Conservation (phyloP, 2,329 filamentous ascomycete genomes). For the Aspergillus sp. region DNA sequence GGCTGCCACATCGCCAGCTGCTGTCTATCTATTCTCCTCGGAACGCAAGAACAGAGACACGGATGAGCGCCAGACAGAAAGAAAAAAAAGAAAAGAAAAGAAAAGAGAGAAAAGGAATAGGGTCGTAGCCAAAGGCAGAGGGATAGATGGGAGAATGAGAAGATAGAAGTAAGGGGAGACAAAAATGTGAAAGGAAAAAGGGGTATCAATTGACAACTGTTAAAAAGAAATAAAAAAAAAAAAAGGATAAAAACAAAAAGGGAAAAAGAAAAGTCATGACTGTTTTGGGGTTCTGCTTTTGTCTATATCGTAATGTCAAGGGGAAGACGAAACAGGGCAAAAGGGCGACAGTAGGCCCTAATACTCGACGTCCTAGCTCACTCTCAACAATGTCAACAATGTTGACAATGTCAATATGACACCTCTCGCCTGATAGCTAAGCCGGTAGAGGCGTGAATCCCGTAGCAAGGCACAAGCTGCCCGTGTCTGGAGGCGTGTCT, state of each 20-base stretch:
- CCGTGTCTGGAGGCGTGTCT: too few species aligned
- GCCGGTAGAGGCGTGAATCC: too few species aligned
- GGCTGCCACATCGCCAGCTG: constrained; percentile 25
- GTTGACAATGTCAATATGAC: too few species aligned
- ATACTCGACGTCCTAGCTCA: neutral
- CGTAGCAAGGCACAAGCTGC: too few species aligned
- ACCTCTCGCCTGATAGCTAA: too few species aligned
- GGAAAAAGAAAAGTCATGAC: neutral
- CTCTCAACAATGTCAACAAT: neutral
- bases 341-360: constrained; percentile 1
- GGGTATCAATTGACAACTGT: neutral
- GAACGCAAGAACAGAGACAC: constrained; percentile 4
- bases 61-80: constrained; percentile 20
- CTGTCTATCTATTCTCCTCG: neutral
- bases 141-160: neutral
- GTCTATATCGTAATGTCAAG: neutral
- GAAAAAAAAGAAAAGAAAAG: constrained; percentile 1
- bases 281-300: neutral
- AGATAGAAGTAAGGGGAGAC: neutral
- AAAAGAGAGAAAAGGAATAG: constrained; percentile 1
- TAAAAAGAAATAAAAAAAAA: neutral
- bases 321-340: neutral
- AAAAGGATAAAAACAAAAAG: neutral
- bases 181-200: neutral
- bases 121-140: neutral